phyloP scores from a whole-genome alignment of 306 rosid species.

The Abrus precatorius region DNA sequence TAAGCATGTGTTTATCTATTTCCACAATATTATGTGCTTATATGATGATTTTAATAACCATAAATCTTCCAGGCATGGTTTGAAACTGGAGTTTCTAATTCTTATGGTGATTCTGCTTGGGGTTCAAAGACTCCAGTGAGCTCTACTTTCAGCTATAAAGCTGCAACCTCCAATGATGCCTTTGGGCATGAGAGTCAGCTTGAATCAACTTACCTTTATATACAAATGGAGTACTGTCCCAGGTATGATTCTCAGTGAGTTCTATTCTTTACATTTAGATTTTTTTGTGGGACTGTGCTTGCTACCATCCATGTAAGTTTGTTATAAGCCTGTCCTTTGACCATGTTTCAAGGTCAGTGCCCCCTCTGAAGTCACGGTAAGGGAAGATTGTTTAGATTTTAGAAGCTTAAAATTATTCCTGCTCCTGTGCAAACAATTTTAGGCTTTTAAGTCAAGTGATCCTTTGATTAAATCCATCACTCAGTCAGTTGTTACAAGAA shows the following conservation, averaged over 20 bases:
- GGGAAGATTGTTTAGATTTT: background rate
- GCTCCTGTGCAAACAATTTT: constrained; percentile 2
- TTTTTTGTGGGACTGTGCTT: constrained; percentile 38
- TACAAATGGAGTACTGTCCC: constrained; percentile 99
- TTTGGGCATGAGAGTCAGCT: constrained; percentile 73
- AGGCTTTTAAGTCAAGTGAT: constrained; percentile 7
- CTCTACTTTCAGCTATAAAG: constrained; percentile 70
- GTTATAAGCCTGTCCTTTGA: background rate
- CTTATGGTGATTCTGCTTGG: constrained; percentile 66
- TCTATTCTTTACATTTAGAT: constrained; percentile 34
- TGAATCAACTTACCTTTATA: constrained; percentile 90
- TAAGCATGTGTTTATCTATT: constrained; percentile 28
- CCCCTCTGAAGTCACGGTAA: background rate
- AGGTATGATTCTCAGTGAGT: constrained; percentile 59
- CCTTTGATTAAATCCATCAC: background rate
- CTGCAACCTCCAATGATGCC: constrained; percentile 62
- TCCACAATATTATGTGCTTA: constrained; percentile 35
- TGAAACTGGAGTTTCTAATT: constrained; percentile 81
- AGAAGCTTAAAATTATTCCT: background rate
- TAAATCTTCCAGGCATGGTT: constrained; percentile 89
- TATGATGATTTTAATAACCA: constrained; percentile 44
- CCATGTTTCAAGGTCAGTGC: background rate
- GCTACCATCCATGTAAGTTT: background rate
- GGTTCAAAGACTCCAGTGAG: constrained; percentile 78
- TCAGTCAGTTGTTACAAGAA: background rate